Evolutionary conservation across 805 yeast genomes (phyloP).

Genomic region (Cyberlindnera americana): DNA sequence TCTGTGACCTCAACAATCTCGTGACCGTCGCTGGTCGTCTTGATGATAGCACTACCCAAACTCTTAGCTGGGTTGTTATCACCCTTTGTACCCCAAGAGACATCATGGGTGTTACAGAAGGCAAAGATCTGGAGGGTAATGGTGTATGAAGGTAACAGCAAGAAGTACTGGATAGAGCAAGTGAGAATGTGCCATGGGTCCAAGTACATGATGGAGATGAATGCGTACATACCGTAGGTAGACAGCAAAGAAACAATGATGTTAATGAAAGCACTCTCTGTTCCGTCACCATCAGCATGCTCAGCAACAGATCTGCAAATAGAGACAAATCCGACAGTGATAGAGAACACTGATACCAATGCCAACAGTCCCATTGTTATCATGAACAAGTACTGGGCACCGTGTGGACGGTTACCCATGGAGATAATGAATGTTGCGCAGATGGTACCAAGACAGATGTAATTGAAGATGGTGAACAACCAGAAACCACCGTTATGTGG

Average conservation of each 20-base stretch:
- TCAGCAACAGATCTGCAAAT: conserved; percentile 51
- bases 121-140: conserved; percentile 94
- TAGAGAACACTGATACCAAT: conserved; percentile 75
- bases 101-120: conserved; percentile 96
- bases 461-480: conserved; percentile 81
- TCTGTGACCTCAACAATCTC: conserved; percentile 78
- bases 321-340: conserved; percentile 79
- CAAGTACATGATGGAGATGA: conserved; percentile 79
- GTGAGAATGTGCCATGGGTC: conserved; percentile 97
- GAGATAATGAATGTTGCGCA: conserved; percentile 89
- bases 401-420: conserved; percentile 97
- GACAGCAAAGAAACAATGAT: conserved; percentile 82
- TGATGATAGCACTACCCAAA: conserved; percentile 73
- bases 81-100: conserved; percentile 99
- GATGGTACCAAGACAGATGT: conserved; percentile 75
- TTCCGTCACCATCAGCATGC: conserved; percentile 26
- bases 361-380: conserved; percentile 69
- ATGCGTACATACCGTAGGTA: conserved; percentile 83
- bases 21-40: conserved; percentile 67
- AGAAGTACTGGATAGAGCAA: conserved; percentile 81
- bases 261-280: conserved; percentile 55
- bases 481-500: conserved; percentile 76
- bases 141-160: conserved; percentile 86
- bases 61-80: conserved; percentile 69
- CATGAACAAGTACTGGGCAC: conserved; percentile 78